phyloP scores from a whole-genome alignment of 257 asterid species.

The Jacaranda copaia region DNA sequence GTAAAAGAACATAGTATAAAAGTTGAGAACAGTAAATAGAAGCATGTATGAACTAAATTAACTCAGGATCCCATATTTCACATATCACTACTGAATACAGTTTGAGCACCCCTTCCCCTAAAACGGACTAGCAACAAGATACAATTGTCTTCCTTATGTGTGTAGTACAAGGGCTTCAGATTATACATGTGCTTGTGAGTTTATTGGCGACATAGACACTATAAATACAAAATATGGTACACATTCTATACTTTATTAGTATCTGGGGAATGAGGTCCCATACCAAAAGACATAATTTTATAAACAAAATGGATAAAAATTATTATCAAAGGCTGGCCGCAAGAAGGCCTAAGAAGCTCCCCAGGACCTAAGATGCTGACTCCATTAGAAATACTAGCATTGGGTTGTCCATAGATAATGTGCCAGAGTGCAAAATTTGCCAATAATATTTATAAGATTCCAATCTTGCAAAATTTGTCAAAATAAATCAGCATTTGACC shows the following conservation, averaged over 20 bases:
- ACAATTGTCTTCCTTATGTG: slow-evolving; percentile 6
- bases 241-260: not conserved
- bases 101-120: not conserved
- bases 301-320: not conserved
- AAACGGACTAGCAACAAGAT: not conserved
- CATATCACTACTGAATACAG: not conserved
- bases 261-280: not conserved
- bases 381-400: not conserved
- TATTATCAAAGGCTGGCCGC: not conserved
- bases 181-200: too few species aligned
- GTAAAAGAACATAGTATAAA: too few species aligned
- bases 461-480: too few species aligned
- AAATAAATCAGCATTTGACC: too few species aligned
- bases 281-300: slow-evolving; percentile 1
- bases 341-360: not conserved
- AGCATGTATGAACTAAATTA: slow-evolving; percentile 9
- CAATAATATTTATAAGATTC: too few species aligned
- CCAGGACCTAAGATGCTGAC: slow-evolving; percentile 9
- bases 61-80: slow-evolving; percentile 1
- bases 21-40: slow-evolving; percentile 1
- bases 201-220: not conserved
- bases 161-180: not conserved
- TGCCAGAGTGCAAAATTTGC: too few species aligned
- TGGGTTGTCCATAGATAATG: too few species aligned
- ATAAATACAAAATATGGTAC: not conserved